Base-by-base conservation (phyloP, 495 filamentous ascomycete species). In the Pseudevernia furfuracea region DNA sequence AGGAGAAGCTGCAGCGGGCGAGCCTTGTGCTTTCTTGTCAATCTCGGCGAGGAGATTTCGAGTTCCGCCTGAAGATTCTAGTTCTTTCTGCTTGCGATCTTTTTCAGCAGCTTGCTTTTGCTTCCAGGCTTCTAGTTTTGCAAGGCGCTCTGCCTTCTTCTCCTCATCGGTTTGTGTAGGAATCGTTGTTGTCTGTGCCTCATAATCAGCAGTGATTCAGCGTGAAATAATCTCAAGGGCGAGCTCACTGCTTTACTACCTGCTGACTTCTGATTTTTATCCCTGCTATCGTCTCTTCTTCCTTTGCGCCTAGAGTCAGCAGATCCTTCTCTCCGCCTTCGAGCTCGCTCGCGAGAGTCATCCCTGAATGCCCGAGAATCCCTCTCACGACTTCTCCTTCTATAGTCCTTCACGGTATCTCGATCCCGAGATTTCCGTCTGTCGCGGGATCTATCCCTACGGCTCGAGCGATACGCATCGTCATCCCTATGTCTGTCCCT, bases 121-220 rank as follows among this genome's bases (percentile, higher is more conserved):
- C 74, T 95, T 96, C 91, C 92, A 96, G 67, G 90, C 90, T 73
- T 92, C 89, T 39, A 96, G 73, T 66, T 91, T 93, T 37, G 91
- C 90, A 41, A 92, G 80, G 59, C 89, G 79, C 72, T 95, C 90
- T 55, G 86, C 89, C 71, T 91, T 89, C 71, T 94, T 93, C 48
- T 94, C 88, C 61, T 89, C 88, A 65, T 92, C 90, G 23, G 87
- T 84, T 69, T 83, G 84, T 38, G 79, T 75, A 62, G 87, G 78
- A 23, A 85, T 78, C 39, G 76, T 66, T 15, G 72, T 66, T 11
- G 44, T 49, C 62, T 64, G 32, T 52, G 30, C 8, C 4, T 55
- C 17, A 10, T 32, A 10, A 21, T 53, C 14, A 46, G 19, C 11
- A 34, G 0, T n/a, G 2, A 3, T 25, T 15, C 5, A 36, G 12